Evolutionary conservation across 148 eudicot species (phyloP).

Genomic region (Dianthus caryophyllus): DNA sequence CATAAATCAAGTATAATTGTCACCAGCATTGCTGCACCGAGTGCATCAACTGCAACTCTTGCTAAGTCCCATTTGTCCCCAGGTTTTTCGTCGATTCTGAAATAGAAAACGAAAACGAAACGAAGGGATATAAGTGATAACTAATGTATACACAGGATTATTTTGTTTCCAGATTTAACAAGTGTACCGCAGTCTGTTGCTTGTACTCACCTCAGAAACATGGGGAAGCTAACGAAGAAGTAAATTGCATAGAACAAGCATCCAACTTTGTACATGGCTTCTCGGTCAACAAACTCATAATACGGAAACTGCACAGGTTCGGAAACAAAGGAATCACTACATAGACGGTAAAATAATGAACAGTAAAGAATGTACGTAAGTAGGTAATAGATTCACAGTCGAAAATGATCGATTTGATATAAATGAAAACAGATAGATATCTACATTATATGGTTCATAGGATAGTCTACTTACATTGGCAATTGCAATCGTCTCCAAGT

Average conservation of each 20-base stretch:
- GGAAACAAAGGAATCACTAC: neutral
- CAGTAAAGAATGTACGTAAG: too few relatives aligned
- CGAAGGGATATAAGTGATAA: neutral
- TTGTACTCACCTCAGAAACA: conserved; percentile 70
- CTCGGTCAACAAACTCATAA: conserved; percentile 84
- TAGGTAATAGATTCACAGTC: too few relatives aligned
- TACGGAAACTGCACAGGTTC: conserved; percentile 85
- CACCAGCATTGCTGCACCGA: conserved; percentile 97
- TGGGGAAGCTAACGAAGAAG: conserved; percentile 95
- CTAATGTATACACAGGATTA: too few relatives aligned
- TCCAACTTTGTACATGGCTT: conserved; percentile 96
- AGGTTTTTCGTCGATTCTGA: conserved; percentile 83
- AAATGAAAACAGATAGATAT: too few relatives aligned
- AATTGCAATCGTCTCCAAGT: conserved; percentile 85
- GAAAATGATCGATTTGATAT: too few relatives aligned
- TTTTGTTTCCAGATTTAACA: neutral
- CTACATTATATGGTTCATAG: too few relatives aligned
- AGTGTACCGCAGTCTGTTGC: neutral
- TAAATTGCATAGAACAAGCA: conserved; percentile 92
- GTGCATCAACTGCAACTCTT: conserved; percentile 84
- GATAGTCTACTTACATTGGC: conserved; percentile 77
- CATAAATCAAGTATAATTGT: conserved; percentile 90
- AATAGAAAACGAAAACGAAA: neutral
- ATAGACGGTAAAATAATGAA: neutral
- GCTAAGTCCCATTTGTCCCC: conserved; percentile 69